Evolutionary conservation across 345 rosid genomes (phyloP).

Genomic region (Crucihimalaya himalaica): DNA sequence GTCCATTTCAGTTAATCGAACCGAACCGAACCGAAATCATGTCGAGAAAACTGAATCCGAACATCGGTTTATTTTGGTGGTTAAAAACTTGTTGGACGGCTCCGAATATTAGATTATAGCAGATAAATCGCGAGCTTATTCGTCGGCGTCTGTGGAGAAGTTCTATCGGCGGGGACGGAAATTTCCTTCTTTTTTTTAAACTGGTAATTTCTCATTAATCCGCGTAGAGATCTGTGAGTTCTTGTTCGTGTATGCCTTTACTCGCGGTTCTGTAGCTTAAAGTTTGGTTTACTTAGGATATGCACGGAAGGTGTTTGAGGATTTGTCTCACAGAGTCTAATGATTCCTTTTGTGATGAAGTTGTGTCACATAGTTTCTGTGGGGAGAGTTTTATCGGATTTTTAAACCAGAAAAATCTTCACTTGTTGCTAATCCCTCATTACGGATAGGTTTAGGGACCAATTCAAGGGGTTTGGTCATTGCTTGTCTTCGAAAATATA

Average conservation of each 20-base stretch:
- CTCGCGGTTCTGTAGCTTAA: neutral
- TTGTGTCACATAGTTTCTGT: neutral
- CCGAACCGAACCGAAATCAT: conserved; percentile 6
- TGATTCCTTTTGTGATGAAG: neutral
- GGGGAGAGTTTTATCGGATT: neutral
- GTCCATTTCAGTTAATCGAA: neutral
- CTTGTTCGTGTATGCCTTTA: neutral
- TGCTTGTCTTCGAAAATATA: neutral
- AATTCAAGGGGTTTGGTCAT: neutral
- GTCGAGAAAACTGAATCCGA: neutral
- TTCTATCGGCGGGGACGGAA: neutral
- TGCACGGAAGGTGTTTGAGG: conserved; percentile 34
- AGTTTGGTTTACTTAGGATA: neutral
- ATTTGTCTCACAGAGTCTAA: conserved; percentile 20
- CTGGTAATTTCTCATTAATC: neutral
- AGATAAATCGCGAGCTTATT: neutral
- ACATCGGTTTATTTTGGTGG: conserved; percentile 11
- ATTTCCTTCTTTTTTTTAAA: neutral
- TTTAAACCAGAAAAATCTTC: neutral
- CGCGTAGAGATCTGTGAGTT: neutral
- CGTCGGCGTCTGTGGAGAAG: neutral
- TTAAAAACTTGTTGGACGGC: neutral
- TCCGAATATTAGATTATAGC: neutral
- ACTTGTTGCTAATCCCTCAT: neutral
- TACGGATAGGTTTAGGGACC: neutral